A percentile compares a stretch with the other conserved stretches of the same genome.
phyloP scores from a whole-genome alignment of 345 rosid genomes.

The Ailanthus altissimus region DNA sequence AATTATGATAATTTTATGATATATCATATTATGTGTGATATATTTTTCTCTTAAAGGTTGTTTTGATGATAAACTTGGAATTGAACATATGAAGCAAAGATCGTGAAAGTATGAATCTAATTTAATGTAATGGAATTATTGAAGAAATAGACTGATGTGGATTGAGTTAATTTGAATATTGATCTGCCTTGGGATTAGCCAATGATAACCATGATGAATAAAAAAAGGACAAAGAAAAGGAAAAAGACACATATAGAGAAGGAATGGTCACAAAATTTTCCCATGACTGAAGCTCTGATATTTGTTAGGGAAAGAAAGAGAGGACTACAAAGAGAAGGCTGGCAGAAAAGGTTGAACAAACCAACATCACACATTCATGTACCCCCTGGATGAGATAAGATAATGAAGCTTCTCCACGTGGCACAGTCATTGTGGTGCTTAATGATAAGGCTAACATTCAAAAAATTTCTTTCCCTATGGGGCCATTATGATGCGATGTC shows the following conservation, averaged over 20 bases:
- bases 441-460: conserved; percentile 27
- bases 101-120: too few species aligned
- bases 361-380: conserved; percentile 24
- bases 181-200: too few species aligned
- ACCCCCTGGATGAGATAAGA: conserved; percentile 32
- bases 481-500: conserved; percentile 19
- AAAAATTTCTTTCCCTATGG: conserved; percentile 7
- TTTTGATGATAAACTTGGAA: too few species aligned
- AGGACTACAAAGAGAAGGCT: not conserved
- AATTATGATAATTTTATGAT: too few species aligned
- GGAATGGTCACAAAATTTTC: not conserved
- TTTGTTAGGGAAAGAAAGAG: not conserved
- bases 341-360: not conserved
- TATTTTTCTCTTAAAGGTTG: too few species aligned
- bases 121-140: too few species aligned
- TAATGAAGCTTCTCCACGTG: conserved; percentile 29
- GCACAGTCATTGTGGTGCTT: conserved; percentile 27
- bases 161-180: too few species aligned
- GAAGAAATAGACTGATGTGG: too few species aligned
- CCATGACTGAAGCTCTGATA: not conserved
- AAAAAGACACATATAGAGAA: not conserved
- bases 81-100: too few species aligned
- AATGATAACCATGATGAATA: too few species aligned
- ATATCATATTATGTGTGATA: too few species aligned
- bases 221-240: too few species aligned